Evolutionary conservation across 768 basidiomycete species (phyloP).

Genomic region (Postia placenta): DNA sequence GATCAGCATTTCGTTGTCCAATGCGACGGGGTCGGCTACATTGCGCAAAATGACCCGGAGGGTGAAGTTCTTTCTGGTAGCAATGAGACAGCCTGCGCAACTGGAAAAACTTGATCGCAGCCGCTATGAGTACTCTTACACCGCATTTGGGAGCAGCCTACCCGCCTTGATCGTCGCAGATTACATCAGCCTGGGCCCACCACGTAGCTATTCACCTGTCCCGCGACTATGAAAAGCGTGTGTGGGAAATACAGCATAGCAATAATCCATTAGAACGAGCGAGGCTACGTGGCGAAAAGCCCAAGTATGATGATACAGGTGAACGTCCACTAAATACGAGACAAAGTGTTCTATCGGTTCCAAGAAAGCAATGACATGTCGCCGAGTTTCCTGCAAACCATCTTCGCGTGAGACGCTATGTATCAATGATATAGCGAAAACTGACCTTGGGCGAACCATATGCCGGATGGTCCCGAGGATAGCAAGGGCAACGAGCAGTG

Average conservation of each 20-base stretch:
- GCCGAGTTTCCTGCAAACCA: constrained; percentile 62
- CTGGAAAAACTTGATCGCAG: no score
- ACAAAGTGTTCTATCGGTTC: constrained; percentile 47
- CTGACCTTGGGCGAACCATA: constrained; percentile 83
- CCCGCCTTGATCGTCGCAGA: no score
- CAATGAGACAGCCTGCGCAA: no score
- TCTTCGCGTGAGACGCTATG: background rate
- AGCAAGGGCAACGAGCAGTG: constrained; percentile 83
- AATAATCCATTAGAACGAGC: background rate
- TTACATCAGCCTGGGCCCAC: no score
- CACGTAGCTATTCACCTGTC: no score
- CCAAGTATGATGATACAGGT: constrained; percentile 2
- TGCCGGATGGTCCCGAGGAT: constrained; percentile 88
- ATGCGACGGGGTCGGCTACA: constrained; percentile 59
- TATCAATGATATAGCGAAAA: background rate
- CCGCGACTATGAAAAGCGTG: background rate
- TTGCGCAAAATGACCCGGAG: background rate
- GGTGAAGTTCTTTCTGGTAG: no score
- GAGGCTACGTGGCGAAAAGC: background rate
- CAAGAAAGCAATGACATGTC: constrained; percentile 86
- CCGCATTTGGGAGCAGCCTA: no score
- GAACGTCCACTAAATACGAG: constrained; percentile 1
- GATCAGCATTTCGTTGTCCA: constrained; percentile 42
- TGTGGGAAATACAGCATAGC: constrained; percentile 7
- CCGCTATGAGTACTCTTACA: no score